A percentile compares a stretch with the other conserved stretches of the same genome.
These are phyloP conservation scores for Schizophyllum amplum DNA, from an alignment of 1,284 basidiomycete genomes.

Conservation along the genomic window DNA sequence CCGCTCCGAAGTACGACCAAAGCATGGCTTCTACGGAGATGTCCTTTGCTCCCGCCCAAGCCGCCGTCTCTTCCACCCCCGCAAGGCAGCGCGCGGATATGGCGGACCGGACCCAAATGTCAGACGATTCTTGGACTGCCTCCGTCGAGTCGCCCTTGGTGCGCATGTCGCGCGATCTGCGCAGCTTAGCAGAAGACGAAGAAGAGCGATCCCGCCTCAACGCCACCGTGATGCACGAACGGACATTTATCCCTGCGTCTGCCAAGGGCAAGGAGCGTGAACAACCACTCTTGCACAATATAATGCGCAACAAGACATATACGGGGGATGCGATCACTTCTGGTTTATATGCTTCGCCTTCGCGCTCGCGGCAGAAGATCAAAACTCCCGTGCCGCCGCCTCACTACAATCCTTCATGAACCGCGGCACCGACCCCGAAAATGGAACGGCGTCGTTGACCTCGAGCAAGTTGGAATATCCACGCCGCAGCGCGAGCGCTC, in stretches of 20 bases:
- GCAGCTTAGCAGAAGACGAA: constrained; percentile 42
- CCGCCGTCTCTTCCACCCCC: constrained; percentile 68
- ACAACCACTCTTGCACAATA: constrained; percentile 36
- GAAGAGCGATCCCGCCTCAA: constrained; percentile 9
- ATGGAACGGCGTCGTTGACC: constrained; percentile 73
- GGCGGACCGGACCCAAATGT: constrained; percentile 28
- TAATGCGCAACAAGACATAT: constrained; percentile 41
- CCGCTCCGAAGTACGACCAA: constrained; percentile 22
- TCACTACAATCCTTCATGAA: constrained; percentile 57
- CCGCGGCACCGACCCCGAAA: constrained; percentile 38
- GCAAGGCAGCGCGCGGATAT: constrained; percentile 40
- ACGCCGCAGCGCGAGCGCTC: constrained; percentile 29
- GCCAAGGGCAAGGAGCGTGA: constrained; percentile 35
- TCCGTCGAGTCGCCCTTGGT: constrained; percentile 73
- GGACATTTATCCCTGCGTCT: constrained; percentile 20
- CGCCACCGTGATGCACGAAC: constrained; percentile 19
- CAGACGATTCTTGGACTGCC: constrained; percentile 54
- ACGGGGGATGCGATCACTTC: constrained; percentile 27
- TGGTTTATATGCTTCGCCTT: constrained; percentile 31
- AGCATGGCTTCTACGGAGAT: constrained; percentile 48
- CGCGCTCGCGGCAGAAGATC: constrained; percentile 36
- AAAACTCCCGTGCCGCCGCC: constrained; percentile 48
- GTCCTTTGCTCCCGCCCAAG: constrained; percentile 62
- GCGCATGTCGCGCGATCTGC: constrained; percentile 61
- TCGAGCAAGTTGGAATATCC: constrained; percentile 48